Percentiles rank a stretch among this genome's conserved stretches.
phyloP scores from a whole-genome alignment of 176 grass and related monocot genomes.

The Triticum turgidum region DNA sequence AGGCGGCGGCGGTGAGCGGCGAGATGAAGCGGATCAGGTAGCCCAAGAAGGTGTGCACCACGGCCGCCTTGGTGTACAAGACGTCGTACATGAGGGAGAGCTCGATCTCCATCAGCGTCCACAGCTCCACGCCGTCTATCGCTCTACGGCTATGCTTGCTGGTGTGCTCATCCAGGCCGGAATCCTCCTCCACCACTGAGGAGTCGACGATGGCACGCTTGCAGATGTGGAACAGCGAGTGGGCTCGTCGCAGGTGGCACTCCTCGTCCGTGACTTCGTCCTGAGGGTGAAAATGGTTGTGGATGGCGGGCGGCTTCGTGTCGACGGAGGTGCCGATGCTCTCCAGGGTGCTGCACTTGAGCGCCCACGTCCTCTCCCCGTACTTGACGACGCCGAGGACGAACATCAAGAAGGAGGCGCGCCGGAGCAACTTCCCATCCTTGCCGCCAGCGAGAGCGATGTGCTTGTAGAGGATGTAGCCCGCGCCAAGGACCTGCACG shows the following conservation, averaged over 20 bases:
- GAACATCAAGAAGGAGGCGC: background rate
- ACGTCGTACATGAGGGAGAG: conserved; percentile 7
- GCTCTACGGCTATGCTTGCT: background rate
- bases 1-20: background rate
- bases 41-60: background rate
- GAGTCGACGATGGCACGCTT: background rate
- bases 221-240: background rate
- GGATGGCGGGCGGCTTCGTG: background rate
- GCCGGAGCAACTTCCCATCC: background rate
- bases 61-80: background rate
- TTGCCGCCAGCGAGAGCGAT: accelerated
- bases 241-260: background rate
- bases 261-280: background rate
- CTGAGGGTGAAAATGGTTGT: background rate
- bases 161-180: background rate
- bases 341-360: background rate
- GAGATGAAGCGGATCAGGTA: background rate
- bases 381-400: background rate
- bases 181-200: background rate
- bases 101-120: conserved; percentile 6
- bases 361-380: background rate
- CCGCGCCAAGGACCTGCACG: background rate
- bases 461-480: background rate
- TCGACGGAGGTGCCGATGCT: background rate
- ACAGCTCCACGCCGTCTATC: background rate